phyloP scores from a whole-genome alignment of 371 early-diverging fungal genomes.

The Ordospora colligata region DNA sequence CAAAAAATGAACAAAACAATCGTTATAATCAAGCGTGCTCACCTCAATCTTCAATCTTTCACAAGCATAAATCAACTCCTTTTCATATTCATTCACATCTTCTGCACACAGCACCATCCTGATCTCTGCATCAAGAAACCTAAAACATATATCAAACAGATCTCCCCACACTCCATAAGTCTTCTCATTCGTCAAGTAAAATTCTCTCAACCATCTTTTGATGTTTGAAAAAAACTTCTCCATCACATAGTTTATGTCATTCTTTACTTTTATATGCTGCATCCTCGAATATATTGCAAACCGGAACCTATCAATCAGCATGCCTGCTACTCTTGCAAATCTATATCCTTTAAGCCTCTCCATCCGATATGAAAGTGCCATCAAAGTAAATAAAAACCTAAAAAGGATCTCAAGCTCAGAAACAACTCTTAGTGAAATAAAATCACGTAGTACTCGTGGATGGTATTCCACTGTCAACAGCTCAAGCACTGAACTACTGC shows the following conservation, averaged over 20 bases:
- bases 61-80: background rate
- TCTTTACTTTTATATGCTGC: background rate
- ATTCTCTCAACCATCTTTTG: background rate
- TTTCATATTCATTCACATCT: background rate
- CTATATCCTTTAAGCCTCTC: background rate
- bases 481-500: background rate
- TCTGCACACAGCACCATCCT: background rate
- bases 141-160: background rate
- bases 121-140: background rate
- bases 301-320: conserved; percentile 12
- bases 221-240: background rate
- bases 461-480: conserved; percentile 7
- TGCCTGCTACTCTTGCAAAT: conserved; percentile 6
- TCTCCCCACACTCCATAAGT: background rate
- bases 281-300: background rate
- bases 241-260: background rate
- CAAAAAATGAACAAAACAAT: background rate
- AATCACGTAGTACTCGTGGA: background rate
- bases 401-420: conserved; percentile 30
- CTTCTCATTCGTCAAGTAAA: background rate
- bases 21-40: background rate
- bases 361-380: conserved; percentile 3
- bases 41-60: background rate
- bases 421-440: conserved; percentile 9
- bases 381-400: conserved; percentile 32